Evolutionary conservation across 257 asterid species (phyloP).

Genomic region (Capsicum baccatum): DNA sequence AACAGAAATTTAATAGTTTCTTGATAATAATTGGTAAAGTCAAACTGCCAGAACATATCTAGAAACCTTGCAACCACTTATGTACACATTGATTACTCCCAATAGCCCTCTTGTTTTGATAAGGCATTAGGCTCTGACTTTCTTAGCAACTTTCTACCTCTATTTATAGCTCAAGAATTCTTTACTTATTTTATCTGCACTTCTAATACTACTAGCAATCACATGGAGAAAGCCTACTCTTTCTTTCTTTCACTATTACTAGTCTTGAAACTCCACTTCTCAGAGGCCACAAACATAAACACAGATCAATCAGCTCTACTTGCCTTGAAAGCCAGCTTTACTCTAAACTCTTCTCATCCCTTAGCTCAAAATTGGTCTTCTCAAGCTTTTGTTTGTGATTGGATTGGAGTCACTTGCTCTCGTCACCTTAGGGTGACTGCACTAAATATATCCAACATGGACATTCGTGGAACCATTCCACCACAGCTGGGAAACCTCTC

Average conservation of each 20-base stretch:
- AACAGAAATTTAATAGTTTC: neutral
- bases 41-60: neutral
- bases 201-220: neutral
- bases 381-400: conserved; percentile 16
- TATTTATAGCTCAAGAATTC: neutral
- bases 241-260: neutral
- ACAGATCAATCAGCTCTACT: conserved; percentile 11
- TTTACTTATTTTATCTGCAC: neutral
- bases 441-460: neutral
- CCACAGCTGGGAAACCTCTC: conserved; percentile 32
- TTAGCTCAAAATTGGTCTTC: conserved; percentile 21
- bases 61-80: neutral
- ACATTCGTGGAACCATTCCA: neutral
- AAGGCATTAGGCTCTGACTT: neutral
- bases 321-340: neutral
- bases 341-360: conserved; percentile 17
- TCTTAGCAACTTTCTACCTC: neutral
- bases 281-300: neutral
- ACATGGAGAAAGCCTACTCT: neutral
- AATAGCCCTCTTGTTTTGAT: neutral
- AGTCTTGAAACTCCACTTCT: neutral
- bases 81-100: neutral
- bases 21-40: neutral
- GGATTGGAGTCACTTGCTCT: conserved; percentile 31
- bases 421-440: conserved; percentile 9